phyloP scores from a whole-genome alignment of 441 rosid species.

The Adansonia gregorii region DNA sequence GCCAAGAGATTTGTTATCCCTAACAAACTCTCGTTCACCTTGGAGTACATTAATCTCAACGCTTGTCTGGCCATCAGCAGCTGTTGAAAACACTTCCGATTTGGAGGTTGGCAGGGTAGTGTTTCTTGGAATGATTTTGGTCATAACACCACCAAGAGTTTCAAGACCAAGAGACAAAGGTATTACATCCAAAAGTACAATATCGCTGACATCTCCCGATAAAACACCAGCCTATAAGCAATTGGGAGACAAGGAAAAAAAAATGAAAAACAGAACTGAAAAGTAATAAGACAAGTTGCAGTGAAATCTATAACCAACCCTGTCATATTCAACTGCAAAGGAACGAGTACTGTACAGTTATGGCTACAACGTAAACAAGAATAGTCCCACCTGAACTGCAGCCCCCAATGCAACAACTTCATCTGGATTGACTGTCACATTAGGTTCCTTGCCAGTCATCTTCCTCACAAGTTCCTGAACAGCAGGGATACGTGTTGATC shows the following conservation, averaged over 20 bases:
- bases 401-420: slow-evolving; percentile 97
- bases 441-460: slow-evolving; percentile 87
- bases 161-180: slow-evolving; percentile 89
- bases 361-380: neutral
- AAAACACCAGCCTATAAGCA: slow-evolving; percentile 82
- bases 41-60: slow-evolving; percentile 94
- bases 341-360: neutral
- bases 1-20: slow-evolving; percentile 91
- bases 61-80: slow-evolving; percentile 95
- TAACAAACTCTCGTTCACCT: slow-evolving; percentile 93
- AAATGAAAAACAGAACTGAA: neutral
- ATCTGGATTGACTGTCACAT: slow-evolving; percentile 91
- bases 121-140: slow-evolving; percentile 84
- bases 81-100: slow-evolving; percentile 93
- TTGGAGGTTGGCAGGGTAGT: slow-evolving; percentile 90
- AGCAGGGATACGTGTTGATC: slow-evolving; percentile 94
- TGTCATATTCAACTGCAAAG: slow-evolving; percentile 8
- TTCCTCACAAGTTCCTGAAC: slow-evolving; percentile 83
- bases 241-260: slow-evolving; percentile 11
- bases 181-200: slow-evolving; percentile 83
- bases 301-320: neutral
- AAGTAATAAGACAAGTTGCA: neutral
- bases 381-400: slow-evolving; percentile 80
- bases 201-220: slow-evolving; percentile 90
- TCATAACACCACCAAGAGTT: slow-evolving; percentile 95